A percentile compares a stretch with the other conserved stretches of the same genome.
phyloP scores from a whole-genome alignment of 441 rosid species.

The Populus hybrid region DNA sequence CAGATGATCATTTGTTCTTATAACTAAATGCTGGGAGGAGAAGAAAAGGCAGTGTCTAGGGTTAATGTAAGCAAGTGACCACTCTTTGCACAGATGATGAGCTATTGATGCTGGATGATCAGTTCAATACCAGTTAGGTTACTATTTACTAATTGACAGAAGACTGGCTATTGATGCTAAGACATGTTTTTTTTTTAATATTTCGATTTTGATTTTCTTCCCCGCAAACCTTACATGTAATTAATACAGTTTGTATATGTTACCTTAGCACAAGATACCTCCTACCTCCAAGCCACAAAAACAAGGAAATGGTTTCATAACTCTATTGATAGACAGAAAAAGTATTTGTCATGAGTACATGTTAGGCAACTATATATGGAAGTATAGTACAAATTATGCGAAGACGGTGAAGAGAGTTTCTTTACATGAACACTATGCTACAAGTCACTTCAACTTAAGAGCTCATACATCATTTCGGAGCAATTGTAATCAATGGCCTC shows the following conservation, averaged over 20 bases:
- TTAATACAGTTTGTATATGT: not conserved
- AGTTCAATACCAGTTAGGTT: not conserved
- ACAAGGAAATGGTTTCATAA: not conserved
- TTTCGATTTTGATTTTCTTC: not conserved
- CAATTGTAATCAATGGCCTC: not conserved
- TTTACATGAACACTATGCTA: too few relatives aligned
- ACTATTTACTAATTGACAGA: not conserved
- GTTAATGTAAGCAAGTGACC: too few relatives aligned
- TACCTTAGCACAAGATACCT: not conserved
- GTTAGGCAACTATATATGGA: too few relatives aligned
- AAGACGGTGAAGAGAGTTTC: too few relatives aligned
- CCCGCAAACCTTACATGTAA: not conserved
- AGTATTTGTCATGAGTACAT: too few relatives aligned
- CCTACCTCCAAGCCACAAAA: not conserved
- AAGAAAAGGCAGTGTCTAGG: too few relatives aligned
- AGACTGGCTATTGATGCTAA: not conserved
- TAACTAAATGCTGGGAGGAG: too few relatives aligned
- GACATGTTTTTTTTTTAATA: too few relatives aligned
- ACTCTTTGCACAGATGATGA: too few relatives aligned
- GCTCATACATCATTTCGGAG: not conserved
- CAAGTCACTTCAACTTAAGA: not conserved
- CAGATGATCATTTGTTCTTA: too few relatives aligned
- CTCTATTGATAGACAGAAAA: not conserved
- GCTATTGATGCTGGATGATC: too few relatives aligned
- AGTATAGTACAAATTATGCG: too few relatives aligned